Percentiles rank a stretch among this genome's conserved stretches.
Conservation (phyloP, 2,329 filamentous ascomycete genomes). For the Trichoderma polysporum region DNA sequence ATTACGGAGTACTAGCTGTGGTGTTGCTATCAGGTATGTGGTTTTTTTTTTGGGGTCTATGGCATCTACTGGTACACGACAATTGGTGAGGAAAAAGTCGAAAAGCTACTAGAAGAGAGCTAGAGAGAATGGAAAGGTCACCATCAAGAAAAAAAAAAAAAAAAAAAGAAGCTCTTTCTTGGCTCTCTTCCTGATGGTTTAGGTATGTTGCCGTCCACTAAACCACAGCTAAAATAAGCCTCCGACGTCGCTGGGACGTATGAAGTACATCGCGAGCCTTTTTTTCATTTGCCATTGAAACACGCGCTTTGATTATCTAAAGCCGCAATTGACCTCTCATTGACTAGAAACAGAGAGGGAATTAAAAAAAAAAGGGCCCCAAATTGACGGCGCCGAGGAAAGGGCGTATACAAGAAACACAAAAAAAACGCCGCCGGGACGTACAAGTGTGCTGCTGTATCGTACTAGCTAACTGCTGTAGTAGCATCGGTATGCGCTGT, state of each 20-base stretch:
- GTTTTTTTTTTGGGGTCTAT: too few species aligned
- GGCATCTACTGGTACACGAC: too few species aligned
- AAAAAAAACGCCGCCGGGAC: not conserved
- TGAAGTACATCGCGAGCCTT: not conserved
- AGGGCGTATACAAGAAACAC: not conserved
- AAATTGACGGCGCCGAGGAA: not conserved
- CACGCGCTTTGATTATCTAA: not conserved
- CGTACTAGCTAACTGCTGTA: not conserved
- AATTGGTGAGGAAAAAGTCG: too few species aligned
- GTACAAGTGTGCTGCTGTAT: too few species aligned
- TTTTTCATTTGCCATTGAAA: not conserved
- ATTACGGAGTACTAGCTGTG: not conserved
- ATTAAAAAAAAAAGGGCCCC: not conserved
- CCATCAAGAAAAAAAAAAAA: not conserved
- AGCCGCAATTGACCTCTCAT: not conserved
- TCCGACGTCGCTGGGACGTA: slow-evolving; percentile 16
- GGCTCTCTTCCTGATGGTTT: not conserved
- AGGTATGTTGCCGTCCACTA: slow-evolving; percentile 7
- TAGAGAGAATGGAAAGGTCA: not conserved
- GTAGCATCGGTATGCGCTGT: not conserved
- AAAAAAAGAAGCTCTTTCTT: not conserved
- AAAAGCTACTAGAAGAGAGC: too few species aligned
- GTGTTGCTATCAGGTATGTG: not conserved
- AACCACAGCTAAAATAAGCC: not conserved
- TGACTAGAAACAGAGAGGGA: not conserved